These are phyloP conservation scores for Papiliotrema flavescens DNA, from an alignment of 1,284 basidiomycete species.

Conservation along the genomic window DNA sequence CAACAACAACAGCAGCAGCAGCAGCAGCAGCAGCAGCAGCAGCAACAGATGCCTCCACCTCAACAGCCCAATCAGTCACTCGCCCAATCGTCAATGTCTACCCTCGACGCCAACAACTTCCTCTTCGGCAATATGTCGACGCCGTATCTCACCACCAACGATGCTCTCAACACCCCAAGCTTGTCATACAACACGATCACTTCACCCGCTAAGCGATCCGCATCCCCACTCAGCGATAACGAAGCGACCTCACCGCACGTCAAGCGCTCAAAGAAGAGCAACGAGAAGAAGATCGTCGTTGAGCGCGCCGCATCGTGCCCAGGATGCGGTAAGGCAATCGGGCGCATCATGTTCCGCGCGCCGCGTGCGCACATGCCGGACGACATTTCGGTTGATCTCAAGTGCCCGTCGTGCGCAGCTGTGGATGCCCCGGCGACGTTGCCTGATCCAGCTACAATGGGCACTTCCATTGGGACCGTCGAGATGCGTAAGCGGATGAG, in stretches of 20 bases:
- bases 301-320: conserved; percentile 30
- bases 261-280: conserved; percentile 28
- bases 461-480: conserved; percentile 20
- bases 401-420: conserved; percentile 29
- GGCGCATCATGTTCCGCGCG: conserved; percentile 38
- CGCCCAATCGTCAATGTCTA: background rate
- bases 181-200: conserved; percentile 1
- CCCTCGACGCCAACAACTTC: background rate
- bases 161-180: background rate
- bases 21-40: background rate
- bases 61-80: background rate
- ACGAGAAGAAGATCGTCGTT: conserved; percentile 40
- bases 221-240: conserved; percentile 17
- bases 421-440: conserved; percentile 24
- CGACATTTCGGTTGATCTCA: conserved; percentile 23
- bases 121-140: conserved; percentile 2
- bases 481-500: conserved; percentile 44
- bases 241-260: conserved; percentile 17
- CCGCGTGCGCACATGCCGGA: conserved; percentile 36
- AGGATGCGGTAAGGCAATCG: conserved; percentile 26
- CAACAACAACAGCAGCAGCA: background rate
- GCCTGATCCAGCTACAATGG: conserved; percentile 14
- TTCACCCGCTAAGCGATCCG: conserved; percentile 13
- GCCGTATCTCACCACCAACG: background rate
- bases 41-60: background rate